A percentile compares a stretch with the other conserved stretches of the same genome.
Conservation (phyloP, 371 early-diverging fungal genomes). For the Rhizopus stolonifer region DNA sequence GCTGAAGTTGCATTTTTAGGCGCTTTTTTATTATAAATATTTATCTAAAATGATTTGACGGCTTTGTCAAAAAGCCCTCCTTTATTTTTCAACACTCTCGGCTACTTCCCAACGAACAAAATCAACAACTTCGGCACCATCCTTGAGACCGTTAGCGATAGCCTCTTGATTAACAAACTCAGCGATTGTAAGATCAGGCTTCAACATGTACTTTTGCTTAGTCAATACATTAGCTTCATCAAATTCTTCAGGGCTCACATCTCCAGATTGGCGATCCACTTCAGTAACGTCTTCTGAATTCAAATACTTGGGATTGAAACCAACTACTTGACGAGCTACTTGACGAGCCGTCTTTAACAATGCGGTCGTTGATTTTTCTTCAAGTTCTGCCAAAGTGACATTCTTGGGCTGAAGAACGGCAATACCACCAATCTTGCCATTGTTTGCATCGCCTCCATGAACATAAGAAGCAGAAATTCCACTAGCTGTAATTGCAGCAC, state of each 20-base stretch:
- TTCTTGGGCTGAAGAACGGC: conserved; percentile 55
- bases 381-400: conserved; percentile 28
- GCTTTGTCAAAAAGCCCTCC: conserved; percentile 82
- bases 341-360: conserved; percentile 60
- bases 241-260: conserved; percentile 42
- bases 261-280: conserved; percentile 36
- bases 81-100: conserved; percentile 80
- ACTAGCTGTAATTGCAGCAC: conserved; percentile 55
- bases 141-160: conserved; percentile 44
- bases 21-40: too few relatives aligned
- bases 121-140: conserved; percentile 58
- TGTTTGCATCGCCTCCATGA: conserved; percentile 68
- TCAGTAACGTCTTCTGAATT: conserved; percentile 50
- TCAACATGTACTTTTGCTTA: conserved; percentile 76
- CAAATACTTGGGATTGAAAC: conserved; percentile 64
- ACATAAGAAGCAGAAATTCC: conserved; percentile 59
- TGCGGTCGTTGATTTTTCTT: conserved; percentile 33
- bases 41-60: too few relatives aligned
- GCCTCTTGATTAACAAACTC: conserved; percentile 37
- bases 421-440: conserved; percentile 72
- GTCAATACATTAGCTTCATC: conserved; percentile 63
- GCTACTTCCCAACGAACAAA: conserved; percentile 84
- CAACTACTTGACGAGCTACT: conserved; percentile 79
- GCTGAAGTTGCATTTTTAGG: too few relatives aligned
- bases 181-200: conserved; percentile 65